phyloP scores from a whole-genome alignment of 2,329 filamentous ascomycete species.

The Xylaria sp. region DNA sequence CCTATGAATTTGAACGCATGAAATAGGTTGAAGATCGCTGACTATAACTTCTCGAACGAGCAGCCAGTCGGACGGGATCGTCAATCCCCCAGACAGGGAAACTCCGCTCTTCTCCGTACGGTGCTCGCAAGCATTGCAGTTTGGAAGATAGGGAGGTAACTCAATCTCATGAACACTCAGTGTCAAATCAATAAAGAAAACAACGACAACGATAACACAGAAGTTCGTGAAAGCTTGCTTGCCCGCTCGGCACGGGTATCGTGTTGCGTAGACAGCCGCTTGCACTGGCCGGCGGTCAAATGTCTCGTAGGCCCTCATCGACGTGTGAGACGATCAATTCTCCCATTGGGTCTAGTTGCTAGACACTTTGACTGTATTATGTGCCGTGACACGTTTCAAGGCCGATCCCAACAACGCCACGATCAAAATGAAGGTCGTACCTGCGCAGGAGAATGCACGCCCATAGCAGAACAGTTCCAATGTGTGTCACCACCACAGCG shows the following conservation, averaged over 20 bases:
- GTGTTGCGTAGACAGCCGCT: constrained; percentile 10
- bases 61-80: constrained; percentile 10
- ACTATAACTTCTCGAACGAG: constrained; percentile 11
- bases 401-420: constrained; percentile 23
- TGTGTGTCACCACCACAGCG: not conserved
- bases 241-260: constrained; percentile 14
- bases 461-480: not conserved
- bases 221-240: constrained; percentile 9
- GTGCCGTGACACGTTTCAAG: constrained; percentile 35
- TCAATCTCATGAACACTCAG: not conserved
- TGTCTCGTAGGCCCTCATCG: constrained; percentile 23
- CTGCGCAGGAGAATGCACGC: constrained; percentile 5
- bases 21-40: constrained; percentile 24
- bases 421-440: constrained; percentile 20
- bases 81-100: constrained; percentile 12
- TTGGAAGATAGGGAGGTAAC: not conserved
- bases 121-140: constrained; percentile 4
- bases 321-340: constrained; percentile 26
- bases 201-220: not conserved
- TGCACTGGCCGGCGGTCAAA: not conserved
- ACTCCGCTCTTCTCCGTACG: constrained; percentile 18
- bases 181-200: no score
- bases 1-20: constrained; percentile 12
- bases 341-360: constrained; percentile 26
- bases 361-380: constrained; percentile 25